These are phyloP conservation scores for Colletotrichum higginsianum DNA, from an alignment of 2,329 filamentous ascomycete genomes.

Conservation along the genomic window DNA sequence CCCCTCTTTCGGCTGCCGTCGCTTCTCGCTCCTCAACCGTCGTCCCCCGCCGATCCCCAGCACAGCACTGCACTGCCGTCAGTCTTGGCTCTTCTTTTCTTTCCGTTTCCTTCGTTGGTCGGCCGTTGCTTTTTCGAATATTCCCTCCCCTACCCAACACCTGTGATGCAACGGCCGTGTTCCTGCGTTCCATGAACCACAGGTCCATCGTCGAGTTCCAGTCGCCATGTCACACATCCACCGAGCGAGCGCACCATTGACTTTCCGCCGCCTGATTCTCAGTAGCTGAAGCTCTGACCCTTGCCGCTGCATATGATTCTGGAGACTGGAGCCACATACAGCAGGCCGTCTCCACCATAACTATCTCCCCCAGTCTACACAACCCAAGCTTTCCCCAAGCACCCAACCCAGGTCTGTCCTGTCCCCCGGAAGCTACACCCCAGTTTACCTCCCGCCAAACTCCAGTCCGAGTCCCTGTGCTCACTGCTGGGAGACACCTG, in stretches of 20 bases:
- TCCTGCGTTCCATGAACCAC: not conserved
- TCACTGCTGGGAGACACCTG: constrained; percentile 24
- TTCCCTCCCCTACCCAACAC: constrained; percentile 2
- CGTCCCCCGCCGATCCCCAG: not conserved
- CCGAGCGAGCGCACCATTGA: constrained; percentile 19
- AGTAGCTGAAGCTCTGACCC: constrained; percentile 18
- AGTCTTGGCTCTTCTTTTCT: not conserved
- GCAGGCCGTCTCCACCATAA: constrained; percentile 31
- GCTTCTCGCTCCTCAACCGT: not conserved
- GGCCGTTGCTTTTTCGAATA: constrained; percentile 2
- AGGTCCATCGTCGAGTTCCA: not conserved
- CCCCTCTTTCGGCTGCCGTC: constrained; percentile 7
- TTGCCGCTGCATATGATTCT: constrained; percentile 10
- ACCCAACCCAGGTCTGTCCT: not conserved
- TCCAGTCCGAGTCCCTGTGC: constrained; percentile 14
- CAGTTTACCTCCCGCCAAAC: constrained; percentile 15
- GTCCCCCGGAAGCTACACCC: constrained; percentile 25
- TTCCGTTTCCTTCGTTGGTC: constrained; percentile 3
- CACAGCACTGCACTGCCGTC: not conserved
- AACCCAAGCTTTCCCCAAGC: constrained; percentile 37
- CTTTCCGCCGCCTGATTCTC: constrained; percentile 17
- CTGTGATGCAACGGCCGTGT: constrained; percentile 17
- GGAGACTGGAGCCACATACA: constrained; percentile 28
- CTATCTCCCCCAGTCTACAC: constrained; percentile 9
- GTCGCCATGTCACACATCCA: constrained; percentile 23